Evolutionary conservation across 768 basidiomycete genomes (phyloP).

Genomic region (Podaxis sp.): DNA sequence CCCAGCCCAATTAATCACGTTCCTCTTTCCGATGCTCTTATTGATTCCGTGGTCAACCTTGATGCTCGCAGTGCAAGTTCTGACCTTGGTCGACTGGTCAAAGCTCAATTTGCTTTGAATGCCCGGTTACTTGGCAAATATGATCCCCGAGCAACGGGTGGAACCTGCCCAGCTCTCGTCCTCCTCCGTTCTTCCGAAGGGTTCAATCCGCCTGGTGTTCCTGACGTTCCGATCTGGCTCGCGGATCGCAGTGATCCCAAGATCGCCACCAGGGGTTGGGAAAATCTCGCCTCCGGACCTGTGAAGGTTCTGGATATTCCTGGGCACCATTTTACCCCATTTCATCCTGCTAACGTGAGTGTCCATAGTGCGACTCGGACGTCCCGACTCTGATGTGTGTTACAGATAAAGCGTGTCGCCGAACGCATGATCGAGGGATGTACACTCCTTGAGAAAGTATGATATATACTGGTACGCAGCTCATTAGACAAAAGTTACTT

Average conservation of each 20-base stretch:
- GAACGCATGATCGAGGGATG: slow-evolving; percentile 22
- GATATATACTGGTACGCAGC: background rate
- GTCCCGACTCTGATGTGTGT: background rate
- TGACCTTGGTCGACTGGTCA: slow-evolving; percentile 31
- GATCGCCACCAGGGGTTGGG: slow-evolving; percentile 42
- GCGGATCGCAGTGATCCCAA: slow-evolving; percentile 34
- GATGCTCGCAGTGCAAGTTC: slow-evolving; percentile 23
- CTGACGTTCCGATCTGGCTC: slow-evolving; percentile 48
- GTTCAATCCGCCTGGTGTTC: slow-evolving; percentile 28
- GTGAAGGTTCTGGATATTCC: slow-evolving; percentile 52
- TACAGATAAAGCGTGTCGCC: slow-evolving; percentile 27
- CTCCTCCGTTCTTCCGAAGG: slow-evolving; percentile 51
- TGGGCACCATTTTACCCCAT: slow-evolving; percentile 63
- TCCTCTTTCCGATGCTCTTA: slow-evolving; percentile 46
- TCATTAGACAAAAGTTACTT: too few relatives aligned
- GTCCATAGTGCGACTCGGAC: background rate
- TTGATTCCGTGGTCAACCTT: slow-evolving; percentile 40
- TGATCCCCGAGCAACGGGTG: slow-evolving; percentile 23
- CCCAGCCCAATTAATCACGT: slow-evolving; percentile 52
- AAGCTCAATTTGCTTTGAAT: slow-evolving; percentile 46
- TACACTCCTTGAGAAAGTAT: slow-evolving; percentile 1
- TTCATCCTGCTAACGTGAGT: slow-evolving; percentile 45
- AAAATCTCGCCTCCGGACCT: slow-evolving; percentile 28
- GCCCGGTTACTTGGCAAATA: slow-evolving; percentile 45
- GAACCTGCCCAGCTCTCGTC: slow-evolving; percentile 31